A percentile compares a stretch with the other conserved stretches of the same genome.
phyloP scores from a whole-genome alignment of 139 green algal genomes.

The Closterium sp. region DNA sequence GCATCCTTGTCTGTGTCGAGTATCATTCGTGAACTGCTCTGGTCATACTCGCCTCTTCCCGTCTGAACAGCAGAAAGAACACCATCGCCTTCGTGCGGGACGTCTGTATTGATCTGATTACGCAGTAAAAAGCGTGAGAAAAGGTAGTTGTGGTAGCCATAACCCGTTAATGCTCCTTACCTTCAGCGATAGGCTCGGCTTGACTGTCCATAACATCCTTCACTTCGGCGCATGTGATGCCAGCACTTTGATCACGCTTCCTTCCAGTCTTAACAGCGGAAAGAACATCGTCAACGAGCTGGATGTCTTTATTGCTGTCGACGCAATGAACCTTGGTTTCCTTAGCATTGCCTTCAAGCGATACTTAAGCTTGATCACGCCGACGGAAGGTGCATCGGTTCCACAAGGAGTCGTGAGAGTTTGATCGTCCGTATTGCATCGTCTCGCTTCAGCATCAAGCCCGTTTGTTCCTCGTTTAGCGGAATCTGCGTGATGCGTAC shows the following conservation, averaged over 20 bases:
- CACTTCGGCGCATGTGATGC: not conserved
- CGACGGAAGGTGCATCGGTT: no score
- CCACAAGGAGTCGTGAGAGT: not conserved
- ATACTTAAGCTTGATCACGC: not conserved
- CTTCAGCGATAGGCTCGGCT: not conserved
- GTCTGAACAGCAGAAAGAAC: not conserved
- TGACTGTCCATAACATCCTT: not conserved
- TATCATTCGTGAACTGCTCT: not conserved
- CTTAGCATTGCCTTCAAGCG: not conserved
- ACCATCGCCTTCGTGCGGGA: not conserved
- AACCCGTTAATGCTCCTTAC: not conserved
- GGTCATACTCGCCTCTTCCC: not conserved
- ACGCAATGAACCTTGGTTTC: not conserved
- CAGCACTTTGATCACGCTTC: not conserved
- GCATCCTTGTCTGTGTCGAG: not conserved
- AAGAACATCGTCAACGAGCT: not conserved
- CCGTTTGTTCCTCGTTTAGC: not conserved
- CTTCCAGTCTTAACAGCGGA: not conserved
- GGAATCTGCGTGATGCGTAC: not conserved
- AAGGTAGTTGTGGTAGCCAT: not conserved
- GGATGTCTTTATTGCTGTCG: not conserved
- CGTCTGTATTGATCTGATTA: not conserved
- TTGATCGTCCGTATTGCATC: not conserved
- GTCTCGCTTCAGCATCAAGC: not conserved
- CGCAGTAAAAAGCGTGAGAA: not conserved